A percentile compares a stretch with the other conserved stretches of the same genome.
These are phyloP conservation scores for Xylariaceae sp. DNA, from an alignment of 2,329 filamentous ascomycete species.

Conservation along the genomic window DNA sequence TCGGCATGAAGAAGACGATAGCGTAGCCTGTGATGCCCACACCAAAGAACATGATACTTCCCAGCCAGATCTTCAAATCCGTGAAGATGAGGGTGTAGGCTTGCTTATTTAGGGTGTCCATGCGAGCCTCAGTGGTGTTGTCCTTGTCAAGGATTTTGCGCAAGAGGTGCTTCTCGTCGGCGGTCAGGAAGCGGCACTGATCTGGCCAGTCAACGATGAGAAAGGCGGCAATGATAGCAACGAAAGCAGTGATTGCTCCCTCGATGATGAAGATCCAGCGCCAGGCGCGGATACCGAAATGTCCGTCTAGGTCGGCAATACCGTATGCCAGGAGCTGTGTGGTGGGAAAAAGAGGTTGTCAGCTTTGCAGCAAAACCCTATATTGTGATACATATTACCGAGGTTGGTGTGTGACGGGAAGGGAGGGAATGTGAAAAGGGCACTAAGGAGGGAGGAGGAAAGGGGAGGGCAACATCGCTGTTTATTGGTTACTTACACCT, in stretches of 20 bases:
- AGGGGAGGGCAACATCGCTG: too few species aligned
- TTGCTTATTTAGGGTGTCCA: constrained; percentile 33
- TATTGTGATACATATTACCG: background rate
- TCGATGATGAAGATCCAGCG: constrained; percentile 45
- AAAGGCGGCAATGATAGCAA: constrained; percentile 36
- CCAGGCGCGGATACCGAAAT: constrained; percentile 42
- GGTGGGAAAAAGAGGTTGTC: background rate
- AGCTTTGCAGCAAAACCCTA: background rate
- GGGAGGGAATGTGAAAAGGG: too few species aligned
- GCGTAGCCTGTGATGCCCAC: constrained; percentile 34
- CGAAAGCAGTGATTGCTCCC: constrained; percentile 37
- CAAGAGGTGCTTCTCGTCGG: constrained; percentile 38
- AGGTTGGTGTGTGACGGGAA: background rate
- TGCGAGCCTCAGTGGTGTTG: constrained; percentile 26
- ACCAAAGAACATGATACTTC: constrained; percentile 34
- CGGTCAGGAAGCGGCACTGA: constrained; percentile 44
- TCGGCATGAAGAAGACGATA: constrained; percentile 40
- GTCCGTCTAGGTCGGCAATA: constrained; percentile 44
- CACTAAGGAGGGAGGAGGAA: too few species aligned
- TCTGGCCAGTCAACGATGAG: constrained; percentile 49
- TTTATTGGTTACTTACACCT: constrained; percentile 34
- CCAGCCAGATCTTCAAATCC: constrained; percentile 41
- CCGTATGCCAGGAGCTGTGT: constrained; percentile 43
- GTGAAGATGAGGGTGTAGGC: constrained; percentile 32
- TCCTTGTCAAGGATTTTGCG: constrained; percentile 32